Evolutionary conservation across 805 yeast species (phyloP), one percentile per base, ranked within the genome.

Genomic region (Nakazawaea ernobii): DNA sequence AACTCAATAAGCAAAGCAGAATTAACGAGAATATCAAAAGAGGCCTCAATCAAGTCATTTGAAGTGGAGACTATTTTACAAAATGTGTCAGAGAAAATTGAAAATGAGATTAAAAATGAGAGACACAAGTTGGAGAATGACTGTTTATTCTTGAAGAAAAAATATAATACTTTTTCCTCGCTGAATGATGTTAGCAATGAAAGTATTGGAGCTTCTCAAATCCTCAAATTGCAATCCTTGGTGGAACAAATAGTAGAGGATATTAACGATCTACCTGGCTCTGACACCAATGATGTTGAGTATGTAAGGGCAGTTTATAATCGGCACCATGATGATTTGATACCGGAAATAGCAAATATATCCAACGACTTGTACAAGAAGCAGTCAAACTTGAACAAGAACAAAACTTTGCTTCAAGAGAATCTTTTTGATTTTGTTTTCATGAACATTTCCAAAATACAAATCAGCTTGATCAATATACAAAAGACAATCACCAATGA

Each of bases 61-160:
- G 46, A 49, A 29, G 54, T 55, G 6, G 47, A 46, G 39, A 59
- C 48, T 39, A 55, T 52, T 36, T 50, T 58, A 45, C 56, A 65
- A n/a, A 49, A 51, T 2, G 58, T 75, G 51, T 62, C 67, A 32
- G 49, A 57, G 2, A 55, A 55, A 1, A 62, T 80, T 0, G 70
- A 68, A 29, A 48, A 46, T 1, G 73, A 73, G 10, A 67, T 69
- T 32, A 60, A 59, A 35, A 30, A 53, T 8, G 68, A 69, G 5
- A 68, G 70, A 41, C 46, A 65, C 2, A 49, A 42, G 0, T 62
- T 80, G 6, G 74, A 73, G 17, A 56, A 57, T 32, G 66, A 65
- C 10, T 70, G 78, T 32, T 79, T 75, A 48, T 13, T 48, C 1
- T 63, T 71, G 36, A 63, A 76, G 32, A 58, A 66, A 10, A 72